Evolutionary conservation across 139 green algal genomes (phyloP).

Genomic region (Trebouxia sp.): DNA sequence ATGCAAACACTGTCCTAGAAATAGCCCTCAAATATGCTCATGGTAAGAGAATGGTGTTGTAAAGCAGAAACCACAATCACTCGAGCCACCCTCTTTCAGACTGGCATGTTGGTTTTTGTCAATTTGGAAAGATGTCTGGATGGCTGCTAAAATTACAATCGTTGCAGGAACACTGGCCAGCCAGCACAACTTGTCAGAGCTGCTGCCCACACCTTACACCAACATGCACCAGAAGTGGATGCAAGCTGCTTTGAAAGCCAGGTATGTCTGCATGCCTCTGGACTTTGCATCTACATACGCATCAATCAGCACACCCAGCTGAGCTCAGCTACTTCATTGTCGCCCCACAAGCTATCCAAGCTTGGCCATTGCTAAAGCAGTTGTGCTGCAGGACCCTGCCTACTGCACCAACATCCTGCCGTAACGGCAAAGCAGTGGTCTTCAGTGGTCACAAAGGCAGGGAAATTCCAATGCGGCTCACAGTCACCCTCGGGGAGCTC

Average conservation of each 20-base stretch:
- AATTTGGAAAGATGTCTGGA: no score
- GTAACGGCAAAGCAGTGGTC: not conserved
- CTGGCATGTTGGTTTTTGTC: no score
- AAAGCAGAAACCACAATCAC: no score
- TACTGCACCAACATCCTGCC: slow-evolving; percentile 9
- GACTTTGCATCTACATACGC: no score
- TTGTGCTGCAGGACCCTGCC: not conserved
- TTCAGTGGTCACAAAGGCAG: not conserved
- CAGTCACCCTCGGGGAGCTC: not conserved
- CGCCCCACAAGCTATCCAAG: no score
- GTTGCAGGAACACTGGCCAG: slow-evolving; percentile 3
- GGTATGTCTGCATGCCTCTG: not conserved
- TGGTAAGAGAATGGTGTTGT: not conserved
- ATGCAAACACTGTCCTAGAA: not conserved
- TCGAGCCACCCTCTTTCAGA: no score
- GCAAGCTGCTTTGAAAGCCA: not conserved
- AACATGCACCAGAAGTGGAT: slow-evolving; percentile 22
- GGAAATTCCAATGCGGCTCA: not conserved
- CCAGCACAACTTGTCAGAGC: not conserved
- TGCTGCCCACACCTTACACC: not conserved
- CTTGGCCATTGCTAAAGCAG: not conserved
- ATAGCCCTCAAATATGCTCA: not conserved
- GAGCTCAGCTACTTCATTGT: no score
- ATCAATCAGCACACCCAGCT: no score
- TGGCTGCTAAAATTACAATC: no score